These are phyloP conservation scores for Claviceps spartinae DNA, from an alignment of 2,329 filamentous ascomycete species.

Conservation along the genomic window DNA sequence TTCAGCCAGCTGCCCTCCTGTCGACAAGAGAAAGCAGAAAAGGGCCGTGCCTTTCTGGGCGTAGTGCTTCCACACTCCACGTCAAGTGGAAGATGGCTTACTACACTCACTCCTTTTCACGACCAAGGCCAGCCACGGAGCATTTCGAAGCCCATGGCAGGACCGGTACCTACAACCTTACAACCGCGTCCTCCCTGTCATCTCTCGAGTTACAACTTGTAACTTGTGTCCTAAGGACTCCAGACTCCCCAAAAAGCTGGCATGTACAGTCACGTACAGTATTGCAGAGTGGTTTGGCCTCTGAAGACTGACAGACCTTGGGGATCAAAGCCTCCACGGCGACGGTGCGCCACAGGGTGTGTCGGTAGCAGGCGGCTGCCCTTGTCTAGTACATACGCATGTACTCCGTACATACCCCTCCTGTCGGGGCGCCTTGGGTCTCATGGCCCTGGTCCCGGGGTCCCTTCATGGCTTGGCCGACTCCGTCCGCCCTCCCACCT, in stretches of 20 bases:
- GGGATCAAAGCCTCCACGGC: no score
- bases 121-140: background rate
- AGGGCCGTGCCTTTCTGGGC: background rate
- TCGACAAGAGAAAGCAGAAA: background rate
- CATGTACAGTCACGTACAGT: no score
- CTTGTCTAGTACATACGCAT: background rate
- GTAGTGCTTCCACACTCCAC: background rate
- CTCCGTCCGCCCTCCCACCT: conserved; percentile 1
- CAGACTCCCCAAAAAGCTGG: no score
- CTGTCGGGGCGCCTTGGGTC: conserved; percentile 2
- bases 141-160: background rate
- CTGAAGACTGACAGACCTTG: no score
- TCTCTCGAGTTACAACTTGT: no score
- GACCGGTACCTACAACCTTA: no score
- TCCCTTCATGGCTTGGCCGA: conserved; percentile 3
- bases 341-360: background rate
- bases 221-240: no score
- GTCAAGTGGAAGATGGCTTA: background rate
- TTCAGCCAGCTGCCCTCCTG: conserved; percentile 9
- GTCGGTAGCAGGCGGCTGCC: background rate
- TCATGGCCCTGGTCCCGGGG: conserved; percentile 4
- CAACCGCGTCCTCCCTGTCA: no score
- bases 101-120: background rate
- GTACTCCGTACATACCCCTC: background rate
- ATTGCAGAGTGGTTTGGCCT: no score